Percentiles rank a stretch among this genome's conserved stretches.
Evolutionary conservation across 768 basidiomycete species (phyloP).

Genomic region (Boletus insuetus): DNA sequence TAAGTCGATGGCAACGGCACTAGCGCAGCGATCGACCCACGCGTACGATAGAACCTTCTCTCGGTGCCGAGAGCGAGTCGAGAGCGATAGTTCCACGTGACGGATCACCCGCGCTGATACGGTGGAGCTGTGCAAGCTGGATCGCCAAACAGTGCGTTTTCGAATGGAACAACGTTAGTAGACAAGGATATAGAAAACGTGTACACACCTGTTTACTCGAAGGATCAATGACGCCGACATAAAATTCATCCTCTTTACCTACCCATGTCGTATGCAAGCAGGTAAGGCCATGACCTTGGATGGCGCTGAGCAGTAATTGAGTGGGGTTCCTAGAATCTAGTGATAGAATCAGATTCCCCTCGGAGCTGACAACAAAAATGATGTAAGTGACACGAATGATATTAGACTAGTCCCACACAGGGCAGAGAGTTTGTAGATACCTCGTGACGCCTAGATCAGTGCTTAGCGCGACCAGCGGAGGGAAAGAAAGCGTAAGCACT

Average conservation of each 20-base stretch:
- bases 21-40: constrained; percentile 29
- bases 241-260: constrained; percentile 59
- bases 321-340: constrained; percentile 61
- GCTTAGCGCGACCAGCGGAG: constrained; percentile 45
- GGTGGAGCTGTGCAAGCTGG: constrained; percentile 48
- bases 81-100: constrained; percentile 66
- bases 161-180: not conserved
- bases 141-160: not conserved
- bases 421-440: constrained; percentile 33
- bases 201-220: constrained; percentile 13
- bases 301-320: constrained; percentile 52
- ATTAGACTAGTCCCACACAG: not conserved
- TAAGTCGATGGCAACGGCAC: not conserved
- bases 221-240: constrained; percentile 42
- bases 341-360: constrained; percentile 70
- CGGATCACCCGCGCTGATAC: constrained; percentile 69
- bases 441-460: constrained; percentile 48
- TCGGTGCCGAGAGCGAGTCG: constrained; percentile 50
- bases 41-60: constrained; percentile 49
- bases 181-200: not conserved
- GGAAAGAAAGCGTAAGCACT: constrained; percentile 27
- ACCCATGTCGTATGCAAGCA: constrained; percentile 16
- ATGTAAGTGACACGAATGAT: not conserved
- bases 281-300: constrained; percentile 38
- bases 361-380: constrained; percentile 36